Percentiles rank a stretch among this genome's conserved stretches.
These are phyloP conservation scores for Aaosphaeria pasadenensis DNA, from an alignment of 2,329 filamentous ascomycete genomes.

Conservation along the genomic window DNA sequence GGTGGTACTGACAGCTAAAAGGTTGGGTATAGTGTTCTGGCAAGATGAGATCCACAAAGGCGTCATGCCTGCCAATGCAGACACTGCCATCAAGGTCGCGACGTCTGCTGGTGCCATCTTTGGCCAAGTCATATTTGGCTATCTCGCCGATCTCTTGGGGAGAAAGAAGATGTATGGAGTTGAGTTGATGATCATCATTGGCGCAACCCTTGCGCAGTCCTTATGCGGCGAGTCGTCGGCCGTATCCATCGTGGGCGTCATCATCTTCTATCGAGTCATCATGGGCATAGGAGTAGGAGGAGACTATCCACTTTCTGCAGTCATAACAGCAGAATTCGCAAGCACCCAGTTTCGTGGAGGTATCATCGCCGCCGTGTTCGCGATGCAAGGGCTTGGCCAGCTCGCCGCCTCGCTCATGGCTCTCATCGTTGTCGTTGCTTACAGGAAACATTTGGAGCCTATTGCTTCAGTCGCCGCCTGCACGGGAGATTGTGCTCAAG, in stretches of 20 bases:
- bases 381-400: conserved; percentile 34
- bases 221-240: conserved; percentile 14
- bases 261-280: conserved; percentile 20
- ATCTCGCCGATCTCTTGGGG: conserved; percentile 28
- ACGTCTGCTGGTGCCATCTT: conserved; percentile 79
- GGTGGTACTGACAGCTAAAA: too few relatives aligned
- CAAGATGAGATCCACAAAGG: conserved; percentile 39
- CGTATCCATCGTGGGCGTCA: conserved; percentile 15
- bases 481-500: conserved; percentile 4
- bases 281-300: conserved; percentile 18
- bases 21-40: conserved; percentile 69
- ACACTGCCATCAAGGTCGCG: conserved; percentile 77
- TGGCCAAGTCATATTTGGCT: conserved; percentile 74
- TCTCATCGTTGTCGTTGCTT: conserved; percentile 11
- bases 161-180: conserved; percentile 21
- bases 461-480: conserved; percentile 6
- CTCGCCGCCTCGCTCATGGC: conserved; percentile 16
- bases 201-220: conserved; percentile 16
- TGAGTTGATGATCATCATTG: conserved; percentile 20
- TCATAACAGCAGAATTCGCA: conserved; percentile 29
- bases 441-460: conserved; percentile 5
- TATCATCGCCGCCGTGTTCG: conserved; percentile 31
- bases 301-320: conserved; percentile 11
- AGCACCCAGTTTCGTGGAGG: conserved; percentile 24
- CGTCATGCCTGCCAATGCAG: conserved; percentile 60